phyloP scores from a whole-genome alignment of 306 rosid species.

The Glycine tomentella region DNA sequence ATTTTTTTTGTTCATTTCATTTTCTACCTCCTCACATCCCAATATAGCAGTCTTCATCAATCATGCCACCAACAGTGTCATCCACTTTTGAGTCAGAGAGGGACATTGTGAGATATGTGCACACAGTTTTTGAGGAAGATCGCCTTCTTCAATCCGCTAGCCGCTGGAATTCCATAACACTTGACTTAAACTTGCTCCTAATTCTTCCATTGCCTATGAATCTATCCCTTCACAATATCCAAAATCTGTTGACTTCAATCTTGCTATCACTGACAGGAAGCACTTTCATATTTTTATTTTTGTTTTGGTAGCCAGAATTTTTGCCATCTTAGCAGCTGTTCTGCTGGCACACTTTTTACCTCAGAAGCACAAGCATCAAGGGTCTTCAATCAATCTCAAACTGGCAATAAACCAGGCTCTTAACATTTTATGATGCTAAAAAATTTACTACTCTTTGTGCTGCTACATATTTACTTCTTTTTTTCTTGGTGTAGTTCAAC shows the following conservation, averaged over 20 bases:
- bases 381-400: constrained; percentile 58
- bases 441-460: constrained; percentile 57
- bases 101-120: constrained; percentile 52
- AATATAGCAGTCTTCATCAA: constrained; percentile 25
- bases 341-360: constrained; percentile 59
- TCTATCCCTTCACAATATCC: constrained; percentile 61
- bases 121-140: constrained; percentile 58
- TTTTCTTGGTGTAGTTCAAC: constrained; percentile 25
- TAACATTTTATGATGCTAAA: constrained; percentile 78
- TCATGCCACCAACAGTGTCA: constrained; percentile 44
- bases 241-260: constrained; percentile 63
- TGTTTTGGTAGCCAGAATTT: constrained; percentile 40
- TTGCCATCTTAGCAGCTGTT: constrained; percentile 52
- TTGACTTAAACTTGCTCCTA: constrained; percentile 51
- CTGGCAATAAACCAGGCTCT: constrained; percentile 77
- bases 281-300: constrained; percentile 56
- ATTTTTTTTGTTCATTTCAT: constrained; percentile 6
- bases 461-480: not conserved
- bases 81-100: constrained; percentile 48
- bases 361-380: constrained; percentile 52
- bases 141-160: constrained; percentile 70
- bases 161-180: constrained; percentile 60
- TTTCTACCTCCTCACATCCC: not conserved
- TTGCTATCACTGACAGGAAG: constrained; percentile 60
- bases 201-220: constrained; percentile 56